Evolutionary conservation across 257 asterid species (phyloP).

Genomic region (Penstemon newberryi): DNA sequence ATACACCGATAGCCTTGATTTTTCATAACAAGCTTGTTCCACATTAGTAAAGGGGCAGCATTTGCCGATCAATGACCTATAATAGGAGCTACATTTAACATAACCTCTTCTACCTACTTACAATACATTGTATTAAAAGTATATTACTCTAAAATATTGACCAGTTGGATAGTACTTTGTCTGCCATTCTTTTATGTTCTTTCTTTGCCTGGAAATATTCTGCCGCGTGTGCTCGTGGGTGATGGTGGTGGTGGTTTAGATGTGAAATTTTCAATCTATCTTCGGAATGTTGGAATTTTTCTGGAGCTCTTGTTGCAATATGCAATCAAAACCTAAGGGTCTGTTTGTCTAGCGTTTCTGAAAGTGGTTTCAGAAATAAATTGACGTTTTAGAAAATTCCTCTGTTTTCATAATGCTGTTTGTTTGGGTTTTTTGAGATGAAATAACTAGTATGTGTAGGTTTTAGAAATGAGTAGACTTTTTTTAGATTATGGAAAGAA

Average conservation of each 20-base stretch:
- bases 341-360: no score
- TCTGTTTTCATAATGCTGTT: neutral
- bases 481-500: no score
- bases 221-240: neutral
- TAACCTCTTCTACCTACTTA: neutral
- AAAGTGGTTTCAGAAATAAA: no score
- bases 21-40: neutral
- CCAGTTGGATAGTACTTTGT: neutral
- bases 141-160: neutral
- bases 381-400: no score
- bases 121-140: neutral
- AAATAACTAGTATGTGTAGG: no score
- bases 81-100: neutral
- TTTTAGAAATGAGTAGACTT: no score
- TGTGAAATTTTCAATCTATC: neutral
- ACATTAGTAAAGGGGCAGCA: neutral
- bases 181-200: neutral
- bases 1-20: conserved; percentile 8
- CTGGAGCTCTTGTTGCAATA: neutral
- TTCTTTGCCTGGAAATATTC: neutral
- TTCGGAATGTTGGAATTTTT: neutral
- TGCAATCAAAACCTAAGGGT: neutral
- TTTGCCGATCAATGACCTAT: neutral
- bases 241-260: neutral
- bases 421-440: neutral